Evolutionary conservation across 805 yeast genomes (phyloP).

Genomic region (Kluyveromyces siamensis): DNA sequence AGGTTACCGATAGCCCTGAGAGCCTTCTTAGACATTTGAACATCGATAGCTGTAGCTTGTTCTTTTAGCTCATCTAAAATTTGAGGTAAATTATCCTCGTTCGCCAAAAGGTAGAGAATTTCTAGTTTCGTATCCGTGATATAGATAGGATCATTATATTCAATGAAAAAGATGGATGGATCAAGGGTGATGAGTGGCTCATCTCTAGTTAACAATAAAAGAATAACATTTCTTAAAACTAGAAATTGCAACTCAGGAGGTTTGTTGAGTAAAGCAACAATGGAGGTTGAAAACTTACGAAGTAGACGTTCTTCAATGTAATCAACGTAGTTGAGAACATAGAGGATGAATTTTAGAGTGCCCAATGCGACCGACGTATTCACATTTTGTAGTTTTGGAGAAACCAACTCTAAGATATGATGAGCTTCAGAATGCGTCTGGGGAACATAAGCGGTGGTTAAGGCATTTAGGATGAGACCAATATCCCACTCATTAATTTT

Average conservation of each 20-base stretch:
- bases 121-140: conserved; percentile 87
- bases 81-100: conserved; percentile 45
- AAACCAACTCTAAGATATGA: conserved; percentile 49
- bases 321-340: conserved; percentile 61
- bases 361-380: conserved; percentile 77
- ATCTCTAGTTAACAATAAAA: conserved; percentile 59
- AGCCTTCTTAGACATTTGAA: conserved; percentile 79
- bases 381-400: conserved; percentile 71
- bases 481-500: conserved; percentile 63
- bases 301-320: conserved; percentile 49
- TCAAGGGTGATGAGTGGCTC: conserved; percentile 47
- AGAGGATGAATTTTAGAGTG: conserved; percentile 62
- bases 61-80: conserved; percentile 73
- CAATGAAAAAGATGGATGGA: conserved; percentile 74
- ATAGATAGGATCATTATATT: conserved; percentile 77
- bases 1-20: conserved; percentile 84
- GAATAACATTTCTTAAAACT: conserved; percentile 69
- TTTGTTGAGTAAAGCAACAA: conserved; percentile 60
- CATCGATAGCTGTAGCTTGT: conserved; percentile 81
- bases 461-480: conserved; percentile 51
- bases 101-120: conserved; percentile 71
- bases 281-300: conserved; percentile 55
- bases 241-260: conserved; percentile 80
- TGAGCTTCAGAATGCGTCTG: conserved; percentile 57
- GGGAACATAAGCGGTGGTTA: conserved; percentile 60